Percentiles rank a stretch among this genome's conserved stretches.
Conservation (phyloP, 208 protist species). For the Wallacemonas sp. region DNA sequence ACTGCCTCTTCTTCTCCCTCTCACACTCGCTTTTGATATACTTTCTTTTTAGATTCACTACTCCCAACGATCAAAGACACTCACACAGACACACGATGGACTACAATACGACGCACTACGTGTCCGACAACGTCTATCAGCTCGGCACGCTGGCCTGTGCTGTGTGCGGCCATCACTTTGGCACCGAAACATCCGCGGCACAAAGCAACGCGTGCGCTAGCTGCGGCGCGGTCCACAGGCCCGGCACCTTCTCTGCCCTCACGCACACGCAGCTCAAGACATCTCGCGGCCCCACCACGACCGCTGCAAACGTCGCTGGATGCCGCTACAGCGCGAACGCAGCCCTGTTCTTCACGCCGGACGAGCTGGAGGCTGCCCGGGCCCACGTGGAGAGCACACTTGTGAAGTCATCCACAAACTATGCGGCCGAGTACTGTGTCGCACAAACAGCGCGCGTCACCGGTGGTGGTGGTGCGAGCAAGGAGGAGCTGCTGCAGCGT, state of each 20-base stretch:
- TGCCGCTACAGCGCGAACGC: conserved; percentile 32
- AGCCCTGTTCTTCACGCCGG: conserved; percentile 50
- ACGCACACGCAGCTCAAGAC: conserved; percentile 8
- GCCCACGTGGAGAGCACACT: conserved; percentile 24
- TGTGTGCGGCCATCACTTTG: conserved; percentile 66
- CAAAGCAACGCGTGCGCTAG: conserved; percentile 19
- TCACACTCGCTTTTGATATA: no score
- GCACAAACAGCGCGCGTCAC: no score
- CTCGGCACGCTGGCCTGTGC: conserved; percentile 70
- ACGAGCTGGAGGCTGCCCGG: conserved; percentile 36
- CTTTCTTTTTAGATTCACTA: no score
- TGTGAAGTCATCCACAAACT: conserved; percentile 4
- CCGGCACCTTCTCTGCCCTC: conserved; percentile 25
- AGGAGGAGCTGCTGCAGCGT: background rate
- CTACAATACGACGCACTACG: conserved; percentile 30
- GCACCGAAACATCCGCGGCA: conserved; percentile 28
- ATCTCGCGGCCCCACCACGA: no score
- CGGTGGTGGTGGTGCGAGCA: background rate
- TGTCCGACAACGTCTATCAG: conserved; percentile 45
- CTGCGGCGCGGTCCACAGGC: conserved; percentile 42
- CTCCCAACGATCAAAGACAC: no score
- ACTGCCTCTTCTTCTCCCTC: background rate
- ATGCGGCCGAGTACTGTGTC: conserved; percentile 6
- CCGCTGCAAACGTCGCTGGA: background rate
- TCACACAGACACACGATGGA: no score